Percentiles rank a stretch among this genome's conserved stretches.
These are phyloP conservation scores for Saccharomycopsis guyanensis DNA, from an alignment of 805 yeast genomes.

Conservation along the genomic window DNA sequence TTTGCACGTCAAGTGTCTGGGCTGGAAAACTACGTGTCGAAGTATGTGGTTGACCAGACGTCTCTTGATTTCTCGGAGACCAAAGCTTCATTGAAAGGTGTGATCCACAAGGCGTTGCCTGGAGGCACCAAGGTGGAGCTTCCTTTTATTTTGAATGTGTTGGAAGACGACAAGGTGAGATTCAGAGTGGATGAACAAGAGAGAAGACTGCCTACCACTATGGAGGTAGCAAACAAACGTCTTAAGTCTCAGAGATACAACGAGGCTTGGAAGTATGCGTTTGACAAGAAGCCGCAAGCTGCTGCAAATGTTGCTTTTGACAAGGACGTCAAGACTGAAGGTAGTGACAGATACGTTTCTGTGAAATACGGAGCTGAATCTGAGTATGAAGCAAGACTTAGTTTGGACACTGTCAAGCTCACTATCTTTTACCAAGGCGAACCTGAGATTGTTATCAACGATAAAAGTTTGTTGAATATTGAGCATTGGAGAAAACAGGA, in stretches of 20 bases:
- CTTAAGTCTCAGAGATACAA: constrained; percentile 47
- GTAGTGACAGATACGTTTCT: constrained; percentile 20
- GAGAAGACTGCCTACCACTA: constrained; percentile 26
- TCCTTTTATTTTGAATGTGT: constrained; percentile 50
- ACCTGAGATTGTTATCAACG: constrained; percentile 55
- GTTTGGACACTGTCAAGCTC: constrained; percentile 43
- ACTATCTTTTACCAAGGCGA: constrained; percentile 38
- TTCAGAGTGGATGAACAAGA: constrained; percentile 59
- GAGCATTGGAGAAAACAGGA: constrained; percentile 66
- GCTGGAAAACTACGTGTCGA: constrained; percentile 27
- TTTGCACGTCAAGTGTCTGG: constrained; percentile 39
- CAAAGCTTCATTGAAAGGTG: constrained; percentile 35
- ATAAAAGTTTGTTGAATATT: constrained; percentile 60
- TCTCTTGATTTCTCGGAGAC: constrained; percentile 27
- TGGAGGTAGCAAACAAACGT: constrained; percentile 23
- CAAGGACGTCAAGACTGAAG: constrained; percentile 13
- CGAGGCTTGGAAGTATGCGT: constrained; percentile 54
- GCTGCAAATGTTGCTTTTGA: constrained; percentile 24
- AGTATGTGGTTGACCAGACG: constrained; percentile 35
- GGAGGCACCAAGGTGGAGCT: constrained; percentile 36
- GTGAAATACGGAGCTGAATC: constrained; percentile 33
- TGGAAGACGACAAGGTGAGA: constrained; percentile 52
- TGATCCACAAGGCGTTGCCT: constrained; percentile 38
- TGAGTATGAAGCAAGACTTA: constrained; percentile 37
- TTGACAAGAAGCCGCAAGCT: constrained; percentile 29